Evolutionary conservation across 1,284 basidiomycete genomes (phyloP), one percentile per base, ranked within the genome.

Genomic region (Ceratobasidium theobromae): DNA sequence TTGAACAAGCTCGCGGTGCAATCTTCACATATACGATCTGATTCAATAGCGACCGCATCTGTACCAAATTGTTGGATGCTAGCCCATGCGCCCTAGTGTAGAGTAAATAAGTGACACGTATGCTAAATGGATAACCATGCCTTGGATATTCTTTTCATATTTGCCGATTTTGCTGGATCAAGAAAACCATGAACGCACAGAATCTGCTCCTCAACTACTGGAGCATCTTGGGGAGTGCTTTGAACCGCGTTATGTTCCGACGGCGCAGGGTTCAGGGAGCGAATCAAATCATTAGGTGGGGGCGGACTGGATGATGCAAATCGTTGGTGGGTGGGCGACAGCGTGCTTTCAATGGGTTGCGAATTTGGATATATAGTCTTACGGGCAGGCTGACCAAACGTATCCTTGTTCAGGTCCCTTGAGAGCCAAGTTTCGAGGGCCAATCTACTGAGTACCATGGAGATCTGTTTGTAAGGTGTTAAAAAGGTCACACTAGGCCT

Each of bases 391-490:
- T 41, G 53, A 9, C 38, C 49, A 40, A 46, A 25, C 16, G 53
- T 35, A 9, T 28, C 32, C n/a, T 23, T 51, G 30, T 51, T 51
- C 27, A 81, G 73, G 57, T 80, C 77, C 43, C 80, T 79, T 1
- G 79, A 76, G 8, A 92, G 70, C 86, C 88, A 93, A 11, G 72
- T 74, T 70, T 84, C 82, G 35, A 93, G 75, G 18, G 82, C 81
- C 66, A 81, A 76, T 68, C 81, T 81, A 72, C 84, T 85, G 28
- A 86, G 80, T 40, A 93, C 79, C 6, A 84, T 76, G 9, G 78
- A 81, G 16, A 83, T 79, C 84, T 89, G 67, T 23, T 23, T 46
- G 16, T 3, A 45, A 40, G 66, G 58, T 68, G 65, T 70, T 55
- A 33, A 62, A 5, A 64, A 18, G n/a, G n/a, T n/a, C n/a, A n/a